Evolutionary conservation across 202 grass and related monocot species (phyloP).

Genomic region (Elaeis oleifera): DNA sequence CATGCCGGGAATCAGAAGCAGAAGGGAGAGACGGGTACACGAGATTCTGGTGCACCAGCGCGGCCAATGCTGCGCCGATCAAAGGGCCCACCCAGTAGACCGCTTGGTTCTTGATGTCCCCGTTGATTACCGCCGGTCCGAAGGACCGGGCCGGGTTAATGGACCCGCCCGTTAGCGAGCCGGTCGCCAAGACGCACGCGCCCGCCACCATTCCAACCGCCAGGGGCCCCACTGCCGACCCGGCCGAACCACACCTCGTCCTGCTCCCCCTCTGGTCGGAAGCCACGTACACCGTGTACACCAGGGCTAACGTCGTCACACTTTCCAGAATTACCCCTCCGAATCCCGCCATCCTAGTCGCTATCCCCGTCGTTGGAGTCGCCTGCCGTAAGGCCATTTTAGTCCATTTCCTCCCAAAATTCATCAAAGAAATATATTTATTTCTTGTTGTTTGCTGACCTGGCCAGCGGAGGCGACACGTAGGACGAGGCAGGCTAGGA

Average conservation of each 20-base stretch:
- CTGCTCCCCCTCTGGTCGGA: constrained; percentile 20
- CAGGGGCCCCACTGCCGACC: constrained; percentile 27
- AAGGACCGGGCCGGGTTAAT: constrained; percentile 84
- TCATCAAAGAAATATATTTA: neutral
- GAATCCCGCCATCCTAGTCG: constrained; percentile 51
- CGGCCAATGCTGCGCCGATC: constrained; percentile 46
- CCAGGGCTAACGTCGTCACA: constrained; percentile 54
- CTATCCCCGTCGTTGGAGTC: constrained; percentile 57
- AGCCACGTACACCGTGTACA: constrained; percentile 55
- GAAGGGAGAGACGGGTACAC: constrained; percentile 13
- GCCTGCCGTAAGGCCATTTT: constrained; percentile 20
- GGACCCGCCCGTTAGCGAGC: constrained; percentile 54
- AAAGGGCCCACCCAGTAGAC: constrained; percentile 75
- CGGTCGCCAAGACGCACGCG: constrained; percentile 43
- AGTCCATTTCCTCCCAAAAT: too few relatives aligned
- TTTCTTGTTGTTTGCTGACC: constrained; percentile 10
- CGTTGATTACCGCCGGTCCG: constrained; percentile 51
- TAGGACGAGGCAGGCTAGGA: constrained; percentile 55
- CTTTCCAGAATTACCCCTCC: constrained; percentile 47
- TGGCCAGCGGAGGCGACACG: constrained; percentile 47
- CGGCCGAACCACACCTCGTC: constrained; percentile 5
- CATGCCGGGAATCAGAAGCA: too few relatives aligned
- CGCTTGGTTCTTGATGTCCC: constrained; percentile 53
- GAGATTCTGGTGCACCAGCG: constrained; percentile 45
- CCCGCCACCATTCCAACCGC: constrained; percentile 35